Evolutionary conservation across 257 asterid species (phyloP), one percentile per base, ranked within the genome.

Genomic region (Plantago elongata): DNA sequence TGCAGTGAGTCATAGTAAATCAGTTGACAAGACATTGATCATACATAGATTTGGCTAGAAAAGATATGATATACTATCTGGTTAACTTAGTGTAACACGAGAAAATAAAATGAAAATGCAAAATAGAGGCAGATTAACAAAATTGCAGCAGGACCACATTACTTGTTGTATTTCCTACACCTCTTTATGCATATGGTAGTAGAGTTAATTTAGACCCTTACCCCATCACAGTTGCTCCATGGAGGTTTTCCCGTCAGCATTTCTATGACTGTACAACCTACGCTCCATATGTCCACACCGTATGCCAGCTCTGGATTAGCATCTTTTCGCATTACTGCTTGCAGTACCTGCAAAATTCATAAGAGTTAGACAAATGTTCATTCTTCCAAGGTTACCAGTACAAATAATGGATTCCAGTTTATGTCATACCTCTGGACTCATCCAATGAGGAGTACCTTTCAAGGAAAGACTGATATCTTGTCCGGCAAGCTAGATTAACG

Each of bases 211-310:
- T 13, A 49, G 12, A 56, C 11, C 29, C 79, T 42, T 74, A 90
- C 97, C 93, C 81, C 76, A 40, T 11, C 73, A 62, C 37, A 50
- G 17, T 90, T 87, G 18, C 90, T 78, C 97, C 97, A 87, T 48
- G 95, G 96, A 75, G 97, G 97, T 70, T 80, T 86, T 22, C 96
- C 96, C 0, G 90, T 87, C 50, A 87, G 62, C 97, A 90, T 90
- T 66, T 90, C 97, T 12, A 90, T 77, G n/a, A 90, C 84, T 0
- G 97, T 90, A 76, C 97, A 90, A 42, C 96, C 97, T 56, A 90
- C 70, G 47, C 97, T 79, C 97, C 97, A 90, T 81, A 87, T 81
- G 69, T 90, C 97, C 15, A 90, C 81, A 11, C 89, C 96, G 65
- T 43, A 79, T 48, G 94, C 97, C 57, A 83, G 77, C 63, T 83